Conservation (phyloP, 2,329 filamentous ascomycete species). For the Coniella vitis region DNA sequence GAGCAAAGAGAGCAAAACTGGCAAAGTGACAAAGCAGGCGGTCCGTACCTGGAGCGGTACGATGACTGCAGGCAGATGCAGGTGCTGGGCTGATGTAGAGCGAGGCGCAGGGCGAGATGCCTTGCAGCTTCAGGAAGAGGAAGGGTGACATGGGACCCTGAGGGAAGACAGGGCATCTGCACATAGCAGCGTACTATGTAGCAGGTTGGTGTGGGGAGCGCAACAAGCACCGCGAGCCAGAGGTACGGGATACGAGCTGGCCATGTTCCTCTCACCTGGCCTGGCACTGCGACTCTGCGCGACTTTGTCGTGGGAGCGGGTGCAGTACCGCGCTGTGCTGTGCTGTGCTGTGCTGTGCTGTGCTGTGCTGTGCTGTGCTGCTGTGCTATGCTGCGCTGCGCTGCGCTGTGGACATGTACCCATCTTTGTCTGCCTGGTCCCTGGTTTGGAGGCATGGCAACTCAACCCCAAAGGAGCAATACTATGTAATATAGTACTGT, state of each 20-base stretch:
- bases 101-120: slow-evolving; percentile 15
- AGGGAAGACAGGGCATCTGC: slow-evolving; percentile 7
- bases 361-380: too few relatives aligned
- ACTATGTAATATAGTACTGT: too few relatives aligned
- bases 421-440: not conserved
- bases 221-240: not conserved
- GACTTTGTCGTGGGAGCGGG: not conserved
- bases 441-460: not conserved
- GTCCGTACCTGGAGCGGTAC: slow-evolving; percentile 8
- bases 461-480: too few relatives aligned
- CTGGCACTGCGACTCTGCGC: not conserved
- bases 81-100: slow-evolving; percentile 14
- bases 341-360: too few relatives aligned
- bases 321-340: too few relatives aligned
- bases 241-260: slow-evolving; percentile 11
- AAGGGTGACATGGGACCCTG: slow-evolving; percentile 14
- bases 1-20: slow-evolving; percentile 11
- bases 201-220: slow-evolving; percentile 9
- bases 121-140: slow-evolving; percentile 9
- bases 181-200: slow-evolving; percentile 2
- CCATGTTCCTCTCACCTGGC: not conserved
- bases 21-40: not conserved
- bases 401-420: not conserved
- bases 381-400: not conserved
- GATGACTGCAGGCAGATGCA: slow-evolving; percentile 10